Conservation (phyloP, 2,329 filamentous ascomycete genomes). For the Colletotrichum trifolii region DNA sequence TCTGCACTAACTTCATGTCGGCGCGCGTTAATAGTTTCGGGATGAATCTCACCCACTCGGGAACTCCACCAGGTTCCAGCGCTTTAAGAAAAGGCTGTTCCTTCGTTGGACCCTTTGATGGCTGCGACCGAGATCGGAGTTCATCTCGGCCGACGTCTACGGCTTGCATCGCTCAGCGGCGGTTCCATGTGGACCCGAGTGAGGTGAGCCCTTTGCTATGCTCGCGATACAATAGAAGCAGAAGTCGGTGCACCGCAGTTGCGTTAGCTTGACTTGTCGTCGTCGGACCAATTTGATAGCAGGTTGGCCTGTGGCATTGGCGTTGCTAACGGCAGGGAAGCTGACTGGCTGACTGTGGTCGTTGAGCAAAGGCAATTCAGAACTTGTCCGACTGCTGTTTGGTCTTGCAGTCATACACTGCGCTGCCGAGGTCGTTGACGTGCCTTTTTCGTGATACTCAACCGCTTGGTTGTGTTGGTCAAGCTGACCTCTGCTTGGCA, state of each 20-base stretch:
- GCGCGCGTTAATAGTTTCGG: slow-evolving; percentile 21
- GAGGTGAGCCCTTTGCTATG: too few species aligned
- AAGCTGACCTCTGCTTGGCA: too few species aligned
- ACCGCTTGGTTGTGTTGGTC: too few species aligned
- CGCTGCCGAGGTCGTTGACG: too few species aligned
- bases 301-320: not conserved
- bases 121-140: slow-evolving; percentile 27
- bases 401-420: too few species aligned
- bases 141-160: slow-evolving; percentile 8
- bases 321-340: slow-evolving; percentile 8
- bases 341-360: slow-evolving; percentile 10
- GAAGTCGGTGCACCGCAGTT: too few species aligned
- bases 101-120: slow-evolving; percentile 6
- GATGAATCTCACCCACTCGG: not conserved
- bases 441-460: too few species aligned
- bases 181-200: slow-evolving; percentile 14
- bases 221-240: not conserved
- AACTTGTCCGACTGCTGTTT: too few species aligned
- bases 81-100: slow-evolving; percentile 5
- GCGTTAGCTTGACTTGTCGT: not conserved
- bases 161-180: slow-evolving; percentile 29
- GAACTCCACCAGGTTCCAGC: slow-evolving; percentile 4
- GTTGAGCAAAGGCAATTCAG: too few species aligned
- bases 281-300: too few species aligned
- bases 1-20: not conserved